phyloP scores from a whole-genome alignment of 2,329 filamentous ascomycete species.

The Sporothrix brunneoviolacea region DNA sequence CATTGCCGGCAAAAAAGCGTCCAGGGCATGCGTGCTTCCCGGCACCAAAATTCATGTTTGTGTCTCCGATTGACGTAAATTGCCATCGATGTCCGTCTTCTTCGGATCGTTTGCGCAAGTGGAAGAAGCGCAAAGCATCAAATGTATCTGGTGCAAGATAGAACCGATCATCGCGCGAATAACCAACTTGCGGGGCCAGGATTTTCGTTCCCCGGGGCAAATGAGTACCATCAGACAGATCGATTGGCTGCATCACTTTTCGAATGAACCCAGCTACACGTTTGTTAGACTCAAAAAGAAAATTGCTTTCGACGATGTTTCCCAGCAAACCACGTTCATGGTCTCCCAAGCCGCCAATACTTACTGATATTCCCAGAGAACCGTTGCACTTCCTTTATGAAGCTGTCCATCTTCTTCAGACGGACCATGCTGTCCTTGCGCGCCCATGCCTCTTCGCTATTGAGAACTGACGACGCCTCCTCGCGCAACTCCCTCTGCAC shows the following conservation, averaged over 20 bases:
- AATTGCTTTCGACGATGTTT: too few species aligned
- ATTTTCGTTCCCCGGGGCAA: conserved; percentile 37
- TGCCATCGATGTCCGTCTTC: conserved; percentile 36
- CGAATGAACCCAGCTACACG: conserved; percentile 36
- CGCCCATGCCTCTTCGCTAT: conserved; percentile 34
- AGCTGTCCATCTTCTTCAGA: conserved; percentile 42
- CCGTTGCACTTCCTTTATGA: conserved; percentile 40
- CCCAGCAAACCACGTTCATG: too few species aligned
- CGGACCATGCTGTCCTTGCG: conserved; percentile 37
- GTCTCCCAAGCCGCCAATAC: too few species aligned
- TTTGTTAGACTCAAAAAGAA: too few species aligned
- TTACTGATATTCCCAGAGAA: conserved; percentile 37
- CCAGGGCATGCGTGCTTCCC: conserved; percentile 43
- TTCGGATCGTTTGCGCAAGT: conserved; percentile 31
- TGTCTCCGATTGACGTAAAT: conserved; percentile 36
- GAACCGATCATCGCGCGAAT: conserved; percentile 34
- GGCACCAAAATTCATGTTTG: conserved; percentile 40
- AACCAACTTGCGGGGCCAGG: conserved; percentile 34
- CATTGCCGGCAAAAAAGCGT: conserved; percentile 40
- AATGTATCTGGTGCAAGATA: conserved; percentile 37
- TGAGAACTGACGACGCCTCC: conserved; percentile 39
- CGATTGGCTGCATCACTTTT: conserved; percentile 39
- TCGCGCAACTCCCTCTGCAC: conserved; percentile 41
- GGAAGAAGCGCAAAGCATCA: conserved; percentile 45
- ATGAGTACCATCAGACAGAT: conserved; percentile 38